Evolutionary conservation across 2,329 filamentous ascomycete species (phyloP), one percentile per base, ranked within the genome.

Genomic region (Sporothrix schenckii): DNA sequence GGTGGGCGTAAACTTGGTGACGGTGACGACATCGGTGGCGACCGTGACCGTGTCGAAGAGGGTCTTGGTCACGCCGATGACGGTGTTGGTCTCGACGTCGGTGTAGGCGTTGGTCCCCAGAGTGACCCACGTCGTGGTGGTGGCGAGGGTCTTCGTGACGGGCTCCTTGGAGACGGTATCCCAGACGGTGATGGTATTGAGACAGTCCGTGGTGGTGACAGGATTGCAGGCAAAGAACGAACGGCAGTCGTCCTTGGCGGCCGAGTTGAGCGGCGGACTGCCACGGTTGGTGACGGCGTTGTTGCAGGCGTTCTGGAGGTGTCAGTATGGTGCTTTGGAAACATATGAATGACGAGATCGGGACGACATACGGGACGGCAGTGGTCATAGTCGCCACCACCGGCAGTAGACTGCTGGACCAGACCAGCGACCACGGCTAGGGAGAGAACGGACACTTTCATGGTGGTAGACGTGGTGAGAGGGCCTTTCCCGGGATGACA

Each of bases 261-360:
- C 7, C 4, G 19, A 3, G 9, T 53, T 9, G 3, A 63, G 49
- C 19, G 71, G 61, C 11, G 54, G 2, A 49, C 66, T 58, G 5
- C 9, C 16, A 16, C 67, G 16, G 60, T 60, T 70, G 2, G 71
- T 72, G 19, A 74, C 68, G 41, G 58, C 60, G 16, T 65, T 47
- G 60, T 49, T 49, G 27, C 73, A 74, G 70, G 72, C 72, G 68
- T 73, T 52, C 72, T 72, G 65, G n/a, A 63, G 14, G 11, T 1
- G n/a, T 27, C 14, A 47, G 6, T 14, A 9, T 1, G 6, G 5
- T 21, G 49, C 49, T 9, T 50, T 27, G 21, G 34, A 34, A 6
- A 27, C 3, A 27, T 16, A 27, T 2, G 21, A 9, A 44, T 2
- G 30, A 13, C 19, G 16, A 19, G 21, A 14, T 2, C n/a, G 6